Percentiles rank a stretch among this genome's conserved stretches.
These are phyloP conservation scores for Monosporascus sp. DNA, from an alignment of 2,329 filamentous ascomycete species.

Conservation along the genomic window DNA sequence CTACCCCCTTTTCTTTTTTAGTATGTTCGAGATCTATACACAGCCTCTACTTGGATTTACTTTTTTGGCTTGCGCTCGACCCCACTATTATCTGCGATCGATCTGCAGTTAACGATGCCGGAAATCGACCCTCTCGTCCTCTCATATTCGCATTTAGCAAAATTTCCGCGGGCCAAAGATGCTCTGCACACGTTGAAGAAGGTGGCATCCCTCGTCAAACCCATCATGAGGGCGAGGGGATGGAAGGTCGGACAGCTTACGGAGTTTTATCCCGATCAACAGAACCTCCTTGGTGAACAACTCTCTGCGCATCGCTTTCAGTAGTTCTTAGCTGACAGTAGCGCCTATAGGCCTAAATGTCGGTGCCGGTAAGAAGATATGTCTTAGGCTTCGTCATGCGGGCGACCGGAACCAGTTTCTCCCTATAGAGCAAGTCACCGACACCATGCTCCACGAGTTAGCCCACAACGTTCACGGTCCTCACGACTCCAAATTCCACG, in stretches of 20 bases:
- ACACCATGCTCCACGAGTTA: conserved; percentile 93
- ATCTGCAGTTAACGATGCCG: conserved; percentile 25
- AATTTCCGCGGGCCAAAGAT: conserved; percentile 43
- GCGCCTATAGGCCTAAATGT: conserved; percentile 63
- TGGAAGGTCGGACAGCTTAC: conserved; percentile 77
- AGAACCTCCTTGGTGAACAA: conserved; percentile 62
- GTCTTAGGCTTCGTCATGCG: conserved; percentile 73
- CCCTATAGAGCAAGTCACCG: conserved; percentile 71
- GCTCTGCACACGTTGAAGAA: conserved; percentile 64
- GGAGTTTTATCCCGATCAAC: conserved; percentile 78
- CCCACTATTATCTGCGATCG: not conserved
- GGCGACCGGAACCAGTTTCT: conserved; percentile 73
- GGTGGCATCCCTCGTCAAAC: conserved; percentile 84
- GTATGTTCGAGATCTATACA: not conserved
- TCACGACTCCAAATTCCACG: conserved; percentile 78
- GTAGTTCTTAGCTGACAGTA: conserved; percentile 1
- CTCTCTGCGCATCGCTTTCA: not conserved
- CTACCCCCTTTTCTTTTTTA: not conserved
- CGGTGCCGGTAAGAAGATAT: conserved; percentile 72
- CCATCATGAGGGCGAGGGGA: conserved; percentile 81
- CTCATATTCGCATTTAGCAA: conserved; percentile 44
- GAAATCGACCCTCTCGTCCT: conserved; percentile 42
- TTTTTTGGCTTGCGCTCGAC: not conserved
- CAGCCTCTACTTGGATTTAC: not conserved
- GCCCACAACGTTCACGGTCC: conserved; percentile 82